Percentiles rank a stretch among this genome's conserved stretches.
phyloP scores from a whole-genome alignment of 2,329 filamentous ascomycete species.

The Xylariaceae sp. region DNA sequence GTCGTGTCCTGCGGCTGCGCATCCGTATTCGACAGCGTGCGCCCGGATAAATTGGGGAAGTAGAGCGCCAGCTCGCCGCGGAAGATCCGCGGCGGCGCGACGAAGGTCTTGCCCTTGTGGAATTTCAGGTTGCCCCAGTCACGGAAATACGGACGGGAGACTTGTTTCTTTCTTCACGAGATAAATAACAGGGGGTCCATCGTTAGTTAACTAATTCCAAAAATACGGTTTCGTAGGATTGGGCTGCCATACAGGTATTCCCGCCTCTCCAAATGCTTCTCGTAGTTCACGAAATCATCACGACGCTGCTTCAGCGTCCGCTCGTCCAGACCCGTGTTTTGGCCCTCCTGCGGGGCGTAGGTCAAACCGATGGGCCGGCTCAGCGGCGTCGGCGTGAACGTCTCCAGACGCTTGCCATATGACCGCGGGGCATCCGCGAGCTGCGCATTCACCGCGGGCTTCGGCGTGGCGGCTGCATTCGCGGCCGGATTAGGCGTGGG shows the following conservation, averaged over 20 bases:
- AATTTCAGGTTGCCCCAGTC: conserved; percentile 83
- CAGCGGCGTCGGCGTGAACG: conserved; percentile 56
- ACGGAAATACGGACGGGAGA: conserved; percentile 77
- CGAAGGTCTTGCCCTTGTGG: conserved; percentile 87
- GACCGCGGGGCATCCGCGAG: conserved; percentile 55
- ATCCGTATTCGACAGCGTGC: conserved; percentile 60
- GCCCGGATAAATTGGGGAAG: conserved; percentile 86
- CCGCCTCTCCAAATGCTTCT: conserved; percentile 73
- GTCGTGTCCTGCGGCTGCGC: conserved; percentile 64
- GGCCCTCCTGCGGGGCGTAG: conserved; percentile 65
- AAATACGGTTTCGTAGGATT: not conserved
- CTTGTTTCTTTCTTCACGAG: conserved; percentile 13
- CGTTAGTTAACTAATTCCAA: conserved; percentile 3
- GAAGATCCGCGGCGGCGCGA: conserved; percentile 80
- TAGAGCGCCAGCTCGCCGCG: conserved; percentile 75
- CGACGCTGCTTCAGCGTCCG: conserved; percentile 63
- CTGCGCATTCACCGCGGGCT: conserved; percentile 36
- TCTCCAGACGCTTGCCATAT: conserved; percentile 50
- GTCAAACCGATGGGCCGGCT: conserved; percentile 76
- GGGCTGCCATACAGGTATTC: conserved; percentile 60
- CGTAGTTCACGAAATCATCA: conserved; percentile 77
- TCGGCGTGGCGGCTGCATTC: conserved; percentile 16
- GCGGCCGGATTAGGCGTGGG: conserved; percentile 16
- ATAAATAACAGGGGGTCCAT: not conserved
- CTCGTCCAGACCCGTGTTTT: conserved; percentile 73